Evolutionary conservation across 106 monocot genomes (phyloP).

Genomic region (Acorus gramineus): DNA sequence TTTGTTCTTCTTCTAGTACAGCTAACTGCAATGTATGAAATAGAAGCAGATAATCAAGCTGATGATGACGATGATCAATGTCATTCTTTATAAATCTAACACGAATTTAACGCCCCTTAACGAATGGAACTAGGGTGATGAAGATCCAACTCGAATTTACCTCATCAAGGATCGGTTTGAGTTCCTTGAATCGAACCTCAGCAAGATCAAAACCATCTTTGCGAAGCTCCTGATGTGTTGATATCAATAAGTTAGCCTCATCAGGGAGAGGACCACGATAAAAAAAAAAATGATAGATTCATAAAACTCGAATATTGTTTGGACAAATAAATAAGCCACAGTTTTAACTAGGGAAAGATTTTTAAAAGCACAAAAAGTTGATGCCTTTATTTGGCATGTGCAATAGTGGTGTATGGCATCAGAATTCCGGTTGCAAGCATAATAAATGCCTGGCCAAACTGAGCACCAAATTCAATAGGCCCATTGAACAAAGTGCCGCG

Average conservation of each 20-base stretch:
- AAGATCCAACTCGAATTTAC: slow-evolving; percentile 15
- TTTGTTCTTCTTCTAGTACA: slow-evolving; percentile 68
- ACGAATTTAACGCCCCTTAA: background rate
- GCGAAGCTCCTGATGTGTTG: slow-evolving; percentile 59
- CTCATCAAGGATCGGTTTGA: slow-evolving; percentile 97
- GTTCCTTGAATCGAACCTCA: slow-evolving; percentile 77
- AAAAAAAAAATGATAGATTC: too few species aligned
- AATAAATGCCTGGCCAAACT: too few species aligned
- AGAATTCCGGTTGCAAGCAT: too few species aligned
- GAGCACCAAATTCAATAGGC: too few species aligned
- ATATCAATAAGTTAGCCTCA: slow-evolving; percentile 1
- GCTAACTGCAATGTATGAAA: slow-evolving; percentile 31
- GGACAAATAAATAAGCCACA: too few species aligned
- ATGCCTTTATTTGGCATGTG: too few species aligned
- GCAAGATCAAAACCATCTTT: slow-evolving; percentile 99
- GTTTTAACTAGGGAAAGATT: too few species aligned
- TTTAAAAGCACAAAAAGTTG: too few species aligned
- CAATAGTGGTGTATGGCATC: too few species aligned
- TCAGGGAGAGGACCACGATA: background rate
- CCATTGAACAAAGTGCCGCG: too few species aligned
- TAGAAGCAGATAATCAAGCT: background rate
- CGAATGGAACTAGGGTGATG: background rate
- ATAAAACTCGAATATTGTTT: too few species aligned
- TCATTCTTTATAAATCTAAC: background rate
- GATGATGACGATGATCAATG: background rate